phyloP scores from a whole-genome alignment of 139 green algal species.

The Coelastrella sp. region DNA sequence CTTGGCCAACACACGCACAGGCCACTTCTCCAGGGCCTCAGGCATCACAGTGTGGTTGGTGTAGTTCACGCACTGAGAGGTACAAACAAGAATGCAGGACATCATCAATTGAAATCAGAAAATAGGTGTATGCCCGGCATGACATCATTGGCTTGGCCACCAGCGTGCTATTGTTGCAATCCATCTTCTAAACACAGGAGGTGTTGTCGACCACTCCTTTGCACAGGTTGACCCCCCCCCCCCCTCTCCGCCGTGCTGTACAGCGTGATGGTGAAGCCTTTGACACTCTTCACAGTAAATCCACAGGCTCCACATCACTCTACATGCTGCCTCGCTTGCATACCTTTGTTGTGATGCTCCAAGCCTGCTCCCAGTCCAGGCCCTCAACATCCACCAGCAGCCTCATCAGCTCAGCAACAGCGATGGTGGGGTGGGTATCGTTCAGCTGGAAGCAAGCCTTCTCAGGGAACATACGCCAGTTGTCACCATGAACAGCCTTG shows the following conservation, averaged over 20 bases:
- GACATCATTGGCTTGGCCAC: too few relatives aligned
- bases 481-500: conserved; percentile 73
- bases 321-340: too few relatives aligned
- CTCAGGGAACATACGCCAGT: conserved; percentile 81
- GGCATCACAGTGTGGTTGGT: conserved; percentile 99
- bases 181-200: too few relatives aligned
- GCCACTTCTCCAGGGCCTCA: conserved; percentile 99
- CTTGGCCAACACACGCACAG: conserved; percentile 89
- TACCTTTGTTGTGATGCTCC: conserved; percentile 87
- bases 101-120: neutral
- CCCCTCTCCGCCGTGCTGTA: too few relatives aligned
- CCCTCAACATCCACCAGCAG: conserved; percentile 96
- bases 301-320: too few relatives aligned
- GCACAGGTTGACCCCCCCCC: too few relatives aligned
- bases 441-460: conserved; percentile 95
- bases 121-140: too few relatives aligned
- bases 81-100: neutral
- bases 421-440: conserved; percentile 99
- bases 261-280: too few relatives aligned
- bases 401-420: conserved; percentile 97
- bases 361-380: conserved; percentile 94
- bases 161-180: too few relatives aligned
- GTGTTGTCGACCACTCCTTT: too few relatives aligned
- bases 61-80: conserved; percentile 85
- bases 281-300: too few relatives aligned